Conservation (phyloP, 2,329 filamentous ascomycete genomes). For the Botrytis paeoniae region DNA sequence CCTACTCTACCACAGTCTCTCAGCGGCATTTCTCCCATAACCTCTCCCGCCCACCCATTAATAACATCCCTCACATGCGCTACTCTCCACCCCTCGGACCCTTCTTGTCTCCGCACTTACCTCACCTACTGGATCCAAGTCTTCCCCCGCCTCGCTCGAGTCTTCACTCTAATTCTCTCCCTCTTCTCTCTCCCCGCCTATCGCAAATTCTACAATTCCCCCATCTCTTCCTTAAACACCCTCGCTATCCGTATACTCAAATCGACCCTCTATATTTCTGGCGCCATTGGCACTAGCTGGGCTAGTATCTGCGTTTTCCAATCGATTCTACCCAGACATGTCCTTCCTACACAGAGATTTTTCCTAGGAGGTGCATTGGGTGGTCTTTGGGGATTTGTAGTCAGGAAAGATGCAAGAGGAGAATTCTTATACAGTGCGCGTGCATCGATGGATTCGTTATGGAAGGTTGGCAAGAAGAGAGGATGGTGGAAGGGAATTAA, state of each 20-base stretch:
- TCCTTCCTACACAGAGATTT: slow-evolving; percentile 80
- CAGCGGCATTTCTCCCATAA: slow-evolving; percentile 70
- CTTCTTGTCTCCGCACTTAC: slow-evolving; percentile 84
- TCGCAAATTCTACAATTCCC: slow-evolving; percentile 65
- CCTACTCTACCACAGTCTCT: slow-evolving; percentile 65
- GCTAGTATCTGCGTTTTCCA: slow-evolving; percentile 88
- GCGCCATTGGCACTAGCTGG: slow-evolving; percentile 84
- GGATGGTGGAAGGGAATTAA: slow-evolving; percentile 81
- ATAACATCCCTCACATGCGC: slow-evolving; percentile 86
- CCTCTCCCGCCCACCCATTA: slow-evolving; percentile 79
- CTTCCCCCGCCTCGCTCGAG: slow-evolving; percentile 73
- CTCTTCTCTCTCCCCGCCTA: slow-evolving; percentile 64
- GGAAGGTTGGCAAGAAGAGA: slow-evolving; percentile 91
- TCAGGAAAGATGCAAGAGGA: slow-evolving; percentile 59
- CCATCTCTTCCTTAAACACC: slow-evolving; percentile 62
- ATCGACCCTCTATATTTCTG: slow-evolving; percentile 74
- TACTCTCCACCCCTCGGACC: slow-evolving; percentile 80
- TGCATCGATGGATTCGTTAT: slow-evolving; percentile 75
- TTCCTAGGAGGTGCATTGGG: slow-evolving; percentile 85
- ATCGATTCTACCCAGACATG: slow-evolving; percentile 66
- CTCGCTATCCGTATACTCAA: slow-evolving; percentile 69
- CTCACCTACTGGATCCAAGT: slow-evolving; percentile 82
- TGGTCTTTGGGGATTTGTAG: slow-evolving; percentile 80
- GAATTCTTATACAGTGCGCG: slow-evolving; percentile 78
- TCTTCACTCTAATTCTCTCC: slow-evolving; percentile 73